Conservation (phyloP, 768 basidiomycete genomes). For the Cantharellus anzutake region DNA sequence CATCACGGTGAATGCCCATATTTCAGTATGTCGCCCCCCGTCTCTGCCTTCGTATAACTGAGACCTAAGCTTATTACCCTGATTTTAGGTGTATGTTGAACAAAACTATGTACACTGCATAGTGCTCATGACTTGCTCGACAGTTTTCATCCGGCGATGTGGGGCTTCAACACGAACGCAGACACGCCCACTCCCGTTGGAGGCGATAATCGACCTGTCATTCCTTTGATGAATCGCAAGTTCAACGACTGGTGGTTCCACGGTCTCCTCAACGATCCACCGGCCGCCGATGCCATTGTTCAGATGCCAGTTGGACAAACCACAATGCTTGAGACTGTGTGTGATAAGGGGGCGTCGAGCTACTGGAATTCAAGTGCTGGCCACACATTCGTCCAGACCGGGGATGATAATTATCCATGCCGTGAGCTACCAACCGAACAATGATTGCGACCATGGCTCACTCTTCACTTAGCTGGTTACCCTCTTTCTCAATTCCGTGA, state of each 20-base stretch:
- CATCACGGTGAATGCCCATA: no score
- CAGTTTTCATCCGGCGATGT: slow-evolving; percentile 37
- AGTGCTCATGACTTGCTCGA: no score
- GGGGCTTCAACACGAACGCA: slow-evolving; percentile 44
- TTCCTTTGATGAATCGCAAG: slow-evolving; percentile 20
- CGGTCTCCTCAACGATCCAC: slow-evolving; percentile 1
- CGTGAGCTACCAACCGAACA: background rate
- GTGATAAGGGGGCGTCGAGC: slow-evolving; percentile 42
- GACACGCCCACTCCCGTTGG: slow-evolving; percentile 15
- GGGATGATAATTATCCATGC: slow-evolving; percentile 17
- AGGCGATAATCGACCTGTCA: slow-evolving; percentile 42
- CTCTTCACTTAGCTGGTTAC: background rate
- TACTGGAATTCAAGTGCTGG: slow-evolving; percentile 20
- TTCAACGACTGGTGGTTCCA: slow-evolving; percentile 22
- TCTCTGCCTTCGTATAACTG: no score
- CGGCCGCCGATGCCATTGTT: background rate
- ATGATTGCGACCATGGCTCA: background rate
- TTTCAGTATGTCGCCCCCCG: no score
- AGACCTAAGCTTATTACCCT: no score
- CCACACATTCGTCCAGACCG: slow-evolving; percentile 12
- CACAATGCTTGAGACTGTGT: slow-evolving; percentile 25
- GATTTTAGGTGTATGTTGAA: no score
- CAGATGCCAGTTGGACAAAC: background rate
- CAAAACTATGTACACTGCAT: no score
- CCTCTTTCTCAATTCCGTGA: slow-evolving; percentile 22